Percentiles rank a stretch among this genome's conserved stretches.
Evolutionary conservation across 208 protist species (phyloP).

Genomic region (Baffinella frigidus): DNA sequence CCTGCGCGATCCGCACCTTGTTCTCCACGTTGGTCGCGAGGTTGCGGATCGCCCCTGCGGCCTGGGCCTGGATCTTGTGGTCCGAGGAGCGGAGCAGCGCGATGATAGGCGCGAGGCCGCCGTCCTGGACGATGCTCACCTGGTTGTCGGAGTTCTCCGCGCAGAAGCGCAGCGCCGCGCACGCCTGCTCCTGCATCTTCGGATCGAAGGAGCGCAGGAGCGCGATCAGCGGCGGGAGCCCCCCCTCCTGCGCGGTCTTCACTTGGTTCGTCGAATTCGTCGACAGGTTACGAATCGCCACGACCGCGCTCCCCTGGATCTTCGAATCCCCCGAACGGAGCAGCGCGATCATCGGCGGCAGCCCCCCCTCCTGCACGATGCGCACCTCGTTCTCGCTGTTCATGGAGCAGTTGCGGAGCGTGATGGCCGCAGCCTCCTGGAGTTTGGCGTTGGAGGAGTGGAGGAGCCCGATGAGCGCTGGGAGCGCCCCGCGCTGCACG

Average conservation of each 20-base stretch:
- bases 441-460: constrained; percentile 43
- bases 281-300: constrained; percentile 53
- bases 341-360: constrained; percentile 51
- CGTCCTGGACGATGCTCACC: constrained; percentile 59
- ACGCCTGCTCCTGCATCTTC: constrained; percentile 63
- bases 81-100: constrained; percentile 53
- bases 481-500: constrained; percentile 42
- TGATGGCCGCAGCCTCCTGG: constrained; percentile 23
- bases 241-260: constrained; percentile 57
- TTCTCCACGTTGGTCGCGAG: constrained; percentile 57
- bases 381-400: constrained; percentile 59
- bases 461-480: constrained; percentile 14
- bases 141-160: constrained; percentile 60
- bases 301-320: constrained; percentile 21
- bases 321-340: constrained; percentile 49
- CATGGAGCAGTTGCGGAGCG: constrained; percentile 26
- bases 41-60: constrained; percentile 39
- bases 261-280: constrained; percentile 50
- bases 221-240: constrained; percentile 52
- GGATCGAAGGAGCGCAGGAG: constrained; percentile 60
- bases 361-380: constrained; percentile 55
- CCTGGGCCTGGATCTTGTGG: constrained; percentile 60
- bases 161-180: constrained; percentile 38
- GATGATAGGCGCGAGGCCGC: constrained; percentile 34
- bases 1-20: constrained; percentile 56